phyloP scores from a whole-genome alignment of 495 filamentous ascomycete species.

The Aspergillus bridgeri region DNA sequence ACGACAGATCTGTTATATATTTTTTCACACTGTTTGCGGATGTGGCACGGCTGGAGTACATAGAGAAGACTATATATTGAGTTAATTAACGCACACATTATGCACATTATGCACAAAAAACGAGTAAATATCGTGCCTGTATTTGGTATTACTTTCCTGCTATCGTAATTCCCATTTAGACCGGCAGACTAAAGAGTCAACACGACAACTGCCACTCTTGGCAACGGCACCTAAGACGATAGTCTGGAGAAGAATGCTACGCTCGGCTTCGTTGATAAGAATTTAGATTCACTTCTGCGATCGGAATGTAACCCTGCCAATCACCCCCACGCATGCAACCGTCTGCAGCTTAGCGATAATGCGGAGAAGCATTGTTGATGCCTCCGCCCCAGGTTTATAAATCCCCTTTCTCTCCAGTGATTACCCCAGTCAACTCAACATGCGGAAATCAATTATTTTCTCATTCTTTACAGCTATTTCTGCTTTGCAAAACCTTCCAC shows the following conservation, averaged over 20 bases:
- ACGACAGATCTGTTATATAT: too few species aligned
- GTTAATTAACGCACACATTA: too few species aligned
- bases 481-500: constrained; percentile 2
- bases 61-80: too few species aligned
- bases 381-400: not conserved
- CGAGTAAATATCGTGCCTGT: too few species aligned
- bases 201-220: not conserved
- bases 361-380: not conserved
- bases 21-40: too few species aligned
- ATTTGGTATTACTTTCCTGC: too few species aligned
- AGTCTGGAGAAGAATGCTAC: not conserved
- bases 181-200: not conserved
- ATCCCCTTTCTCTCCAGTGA: not conserved
- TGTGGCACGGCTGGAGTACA: too few species aligned
- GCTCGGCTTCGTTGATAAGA: not conserved
- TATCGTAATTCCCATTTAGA: not conserved
- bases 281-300: not conserved
- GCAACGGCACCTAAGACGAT: not conserved
- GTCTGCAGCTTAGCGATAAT: not conserved
- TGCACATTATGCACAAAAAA: too few species aligned
- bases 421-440: not conserved
- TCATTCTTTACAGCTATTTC: not conserved
- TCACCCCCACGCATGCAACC: constrained; percentile 3
- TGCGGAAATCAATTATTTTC: not conserved
- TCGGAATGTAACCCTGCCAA: constrained; percentile 6